A percentile compares a stretch with the other conserved stretches of the same genome.
Evolutionary conservation across 306 rosid species (phyloP).

Genomic region (Datisca glomerata): DNA sequence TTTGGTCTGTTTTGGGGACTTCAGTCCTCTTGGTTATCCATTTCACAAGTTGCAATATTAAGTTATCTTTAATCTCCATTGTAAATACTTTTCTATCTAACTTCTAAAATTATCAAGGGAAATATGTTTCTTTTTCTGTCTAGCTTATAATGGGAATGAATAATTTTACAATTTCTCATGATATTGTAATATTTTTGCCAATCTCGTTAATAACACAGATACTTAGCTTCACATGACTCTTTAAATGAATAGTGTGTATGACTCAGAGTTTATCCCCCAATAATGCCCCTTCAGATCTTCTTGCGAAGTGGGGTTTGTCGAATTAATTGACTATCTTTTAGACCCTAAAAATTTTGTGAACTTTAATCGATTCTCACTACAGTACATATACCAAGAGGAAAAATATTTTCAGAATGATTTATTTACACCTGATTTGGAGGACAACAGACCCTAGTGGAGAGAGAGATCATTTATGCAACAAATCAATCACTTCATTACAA

Average conservation of each 20-base stretch:
- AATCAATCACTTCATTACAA: conserved; percentile 79
- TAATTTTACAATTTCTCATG: no score
- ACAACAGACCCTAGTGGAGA: conserved; percentile 59
- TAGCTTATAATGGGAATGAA: no score
- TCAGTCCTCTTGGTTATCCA: no score
- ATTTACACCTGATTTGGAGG: conserved; percentile 79
- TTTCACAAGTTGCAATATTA: not conserved
- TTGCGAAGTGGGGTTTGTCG: conserved; percentile 48
- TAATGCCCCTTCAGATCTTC: conserved; percentile 47
- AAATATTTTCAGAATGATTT: conserved; percentile 13
- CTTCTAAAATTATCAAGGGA: no score
- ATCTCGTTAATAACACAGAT: not conserved
- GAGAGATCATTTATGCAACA: conserved; percentile 60
- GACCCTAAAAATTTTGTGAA: conserved; percentile 48
- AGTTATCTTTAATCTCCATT: not conserved
- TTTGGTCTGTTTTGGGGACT: no score
- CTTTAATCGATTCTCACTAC: conserved; percentile 45
- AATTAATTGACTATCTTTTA: conserved; percentile 44
- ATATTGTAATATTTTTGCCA: not conserved
- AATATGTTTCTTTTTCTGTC: no score
- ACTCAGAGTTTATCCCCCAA: conserved; percentile 16
- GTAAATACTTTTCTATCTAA: no score
- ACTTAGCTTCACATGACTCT: not conserved
- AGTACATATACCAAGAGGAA: conserved; percentile 50
- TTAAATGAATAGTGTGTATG: conserved; percentile 2